These are phyloP conservation scores for Trifolium fragiferum DNA, from an alignment of 306 rosid genomes.

Conservation along the genomic window DNA sequence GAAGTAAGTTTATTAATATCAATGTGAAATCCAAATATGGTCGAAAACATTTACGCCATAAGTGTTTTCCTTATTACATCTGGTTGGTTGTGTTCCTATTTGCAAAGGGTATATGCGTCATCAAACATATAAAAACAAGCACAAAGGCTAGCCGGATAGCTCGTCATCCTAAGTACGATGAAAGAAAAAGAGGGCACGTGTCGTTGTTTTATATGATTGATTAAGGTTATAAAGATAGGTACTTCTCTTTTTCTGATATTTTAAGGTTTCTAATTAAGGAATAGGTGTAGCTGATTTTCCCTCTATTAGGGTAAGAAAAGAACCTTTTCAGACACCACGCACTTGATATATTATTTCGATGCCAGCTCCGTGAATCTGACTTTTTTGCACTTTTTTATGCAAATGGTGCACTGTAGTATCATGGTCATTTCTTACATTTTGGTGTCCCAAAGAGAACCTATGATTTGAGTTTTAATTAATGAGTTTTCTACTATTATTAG, in stretches of 20 bases:
- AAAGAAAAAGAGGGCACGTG: constrained; percentile 41
- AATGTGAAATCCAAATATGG: too few species aligned
- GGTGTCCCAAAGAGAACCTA: too few species aligned
- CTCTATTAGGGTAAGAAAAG: background rate
- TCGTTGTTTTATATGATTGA: constrained; percentile 28
- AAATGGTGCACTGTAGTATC: too few species aligned
- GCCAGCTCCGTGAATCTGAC: too few species aligned
- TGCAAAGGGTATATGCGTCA: constrained; percentile 41
- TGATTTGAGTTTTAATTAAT: too few species aligned
- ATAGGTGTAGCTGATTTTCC: constrained; percentile 25
- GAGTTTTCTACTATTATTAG: too few species aligned
- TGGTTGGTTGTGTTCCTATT: background rate
- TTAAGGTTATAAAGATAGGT: constrained; percentile 19
- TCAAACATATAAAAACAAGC: background rate
- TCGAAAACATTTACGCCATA: too few species aligned
- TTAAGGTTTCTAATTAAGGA: constrained; percentile 71
- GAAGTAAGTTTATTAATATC: too few species aligned
- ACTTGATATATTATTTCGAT: too few species aligned
- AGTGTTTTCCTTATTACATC: too few species aligned
- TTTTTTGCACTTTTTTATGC: background rate
- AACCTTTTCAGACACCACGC: constrained; percentile 7
- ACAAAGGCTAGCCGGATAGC: background rate
- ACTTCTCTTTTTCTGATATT: constrained; percentile 30
- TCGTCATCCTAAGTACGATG: constrained; percentile 44
- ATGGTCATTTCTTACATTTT: too few species aligned